These are phyloP conservation scores for Cladosporium sphaerospermum DNA, from an alignment of 2,329 filamentous ascomycete genomes.

Conservation along the genomic window DNA sequence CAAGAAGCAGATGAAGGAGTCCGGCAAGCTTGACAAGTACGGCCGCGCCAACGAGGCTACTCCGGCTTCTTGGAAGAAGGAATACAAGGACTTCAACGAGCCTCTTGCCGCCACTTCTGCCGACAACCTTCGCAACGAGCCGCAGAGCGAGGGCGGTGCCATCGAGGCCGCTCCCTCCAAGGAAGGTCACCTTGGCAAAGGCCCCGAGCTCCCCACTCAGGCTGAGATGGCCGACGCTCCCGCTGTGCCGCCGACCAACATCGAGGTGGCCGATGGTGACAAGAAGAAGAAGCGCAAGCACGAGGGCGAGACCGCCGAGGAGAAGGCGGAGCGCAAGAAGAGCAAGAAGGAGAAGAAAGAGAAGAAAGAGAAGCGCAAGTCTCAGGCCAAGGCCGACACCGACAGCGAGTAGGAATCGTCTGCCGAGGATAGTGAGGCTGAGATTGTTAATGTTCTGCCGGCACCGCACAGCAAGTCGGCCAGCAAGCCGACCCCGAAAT, in stretches of 20 bases:
- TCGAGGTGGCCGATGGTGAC: conserved; percentile 22
- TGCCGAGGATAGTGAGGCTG: not conserved
- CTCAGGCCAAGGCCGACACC: conserved; percentile 25
- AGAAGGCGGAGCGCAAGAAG: conserved; percentile 40
- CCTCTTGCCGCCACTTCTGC: conserved; percentile 17
- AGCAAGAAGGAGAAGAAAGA: conserved; percentile 82
- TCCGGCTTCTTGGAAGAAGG: conserved; percentile 83
- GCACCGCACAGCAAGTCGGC: not conserved
- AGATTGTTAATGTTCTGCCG: not conserved
- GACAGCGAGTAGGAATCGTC: conserved; percentile 34
- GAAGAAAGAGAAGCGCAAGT: conserved; percentile 53
- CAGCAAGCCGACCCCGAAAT: not conserved
- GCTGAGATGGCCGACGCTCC: conserved; percentile 29
- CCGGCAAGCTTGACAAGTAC: conserved; percentile 97
- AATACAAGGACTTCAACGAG: conserved; percentile 84
- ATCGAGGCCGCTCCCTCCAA: conserved; percentile 30
- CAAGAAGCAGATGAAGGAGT: conserved; percentile 99
- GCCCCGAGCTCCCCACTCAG: conserved; percentile 35
- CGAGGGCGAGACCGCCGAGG: conserved; percentile 40
- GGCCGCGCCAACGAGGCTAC: conserved; percentile 88
- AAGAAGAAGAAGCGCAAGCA: conserved; percentile 46
- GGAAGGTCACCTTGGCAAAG: conserved; percentile 30
- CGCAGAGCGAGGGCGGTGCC: conserved; percentile 25
- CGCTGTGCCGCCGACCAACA: conserved; percentile 22
- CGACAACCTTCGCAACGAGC: conserved; percentile 23